Base-by-base conservation (phyloP, 331 rosid genomes). In the Quercus lobata region DNA sequence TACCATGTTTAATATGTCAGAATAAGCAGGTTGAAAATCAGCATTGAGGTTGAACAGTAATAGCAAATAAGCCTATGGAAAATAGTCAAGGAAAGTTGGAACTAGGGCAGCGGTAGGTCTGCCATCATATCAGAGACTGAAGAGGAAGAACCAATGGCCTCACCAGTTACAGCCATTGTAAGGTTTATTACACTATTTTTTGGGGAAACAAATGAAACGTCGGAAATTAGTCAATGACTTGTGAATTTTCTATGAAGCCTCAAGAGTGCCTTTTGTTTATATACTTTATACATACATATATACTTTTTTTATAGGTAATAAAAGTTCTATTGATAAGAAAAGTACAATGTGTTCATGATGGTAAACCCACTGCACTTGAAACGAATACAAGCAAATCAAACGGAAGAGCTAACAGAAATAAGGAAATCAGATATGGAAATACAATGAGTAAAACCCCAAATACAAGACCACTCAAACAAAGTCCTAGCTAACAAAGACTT, bases 61-160 rank as follows among this genome's bases (percentile, higher is more conserved):
- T 24, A 24, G 16, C 15, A 21, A 24, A 60, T 21, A 60, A 60
- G 19, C 44, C 70, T 35, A 30, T 2, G 21, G 9, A 63, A 63
- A 30, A 16, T 30, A 6, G 44, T 15, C 70, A 63, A 30, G 41
- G 44, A 30, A 60, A 24, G 32, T 60, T 63, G 44, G 44, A 63
- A 24, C 15, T 14, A 65, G 22, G 24, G 6, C 71, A 30, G 71
- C 4, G 0, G 49, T 35, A 68, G 27, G 25, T 34, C 37, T 66
- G 24, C 71, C 21, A 30, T 27, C 9, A 32, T 18, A 66, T 66
- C 72, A 9, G 16, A 34, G 10, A 10, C 12, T 14, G 14, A 18
- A 9, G 58, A 72, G 25, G 70, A 83, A 41, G 46, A 69, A 16
- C 72, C 24, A 71, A 66, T n/a, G 55, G 58, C 8, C 72, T 68